A percentile compares a stretch with the other conserved stretches of the same genome.
Conservation (phyloP, 1,284 basidiomycete species). For the Hymenochaete sp. region DNA sequence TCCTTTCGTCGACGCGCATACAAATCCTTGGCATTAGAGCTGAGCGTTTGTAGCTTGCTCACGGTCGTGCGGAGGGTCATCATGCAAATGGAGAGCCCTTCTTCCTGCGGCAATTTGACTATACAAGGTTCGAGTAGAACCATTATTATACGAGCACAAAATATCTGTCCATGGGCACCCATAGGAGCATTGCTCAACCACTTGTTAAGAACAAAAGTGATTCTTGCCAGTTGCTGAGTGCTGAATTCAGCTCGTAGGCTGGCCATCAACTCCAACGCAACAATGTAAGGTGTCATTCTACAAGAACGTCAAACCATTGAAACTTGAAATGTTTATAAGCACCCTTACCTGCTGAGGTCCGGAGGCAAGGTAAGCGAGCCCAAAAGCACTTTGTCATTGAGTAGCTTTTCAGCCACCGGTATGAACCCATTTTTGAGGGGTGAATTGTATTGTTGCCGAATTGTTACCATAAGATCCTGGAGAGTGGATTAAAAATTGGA, state of each 20-base stretch:
- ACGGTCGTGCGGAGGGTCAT: conserved; percentile 81
- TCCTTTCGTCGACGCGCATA: conserved; percentile 34
- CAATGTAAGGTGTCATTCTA: conserved; percentile 79
- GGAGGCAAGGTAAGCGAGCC: conserved; percentile 71
- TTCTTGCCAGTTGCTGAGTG: conserved; percentile 67
- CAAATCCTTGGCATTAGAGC: conserved; percentile 55
- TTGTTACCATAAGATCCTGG: conserved; percentile 88
- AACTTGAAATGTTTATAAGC: too few species aligned
- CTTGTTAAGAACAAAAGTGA: conserved; percentile 82
- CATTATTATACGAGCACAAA: conserved; percentile 91
- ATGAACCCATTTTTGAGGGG: conserved; percentile 78
- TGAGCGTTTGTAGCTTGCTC: conserved; percentile 81
- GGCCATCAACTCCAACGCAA: conserved; percentile 90
- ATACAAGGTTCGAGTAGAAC: conserved; percentile 82
- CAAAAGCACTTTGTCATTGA: conserved; percentile 88
- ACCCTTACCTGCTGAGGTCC: conserved; percentile 71
- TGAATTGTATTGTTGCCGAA: conserved; percentile 83
- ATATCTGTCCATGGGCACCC: conserved; percentile 75
- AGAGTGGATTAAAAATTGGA: conserved; percentile 2
- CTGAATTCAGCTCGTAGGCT: conserved; percentile 83
- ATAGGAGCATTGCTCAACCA: conserved; percentile 88
- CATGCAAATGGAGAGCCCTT: conserved; percentile 58
- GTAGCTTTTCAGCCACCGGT: conserved; percentile 81
- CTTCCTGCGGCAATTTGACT: conserved; percentile 61
- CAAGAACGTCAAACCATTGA: conserved; percentile 16